phyloP scores from a whole-genome alignment of 352 stramenopile genomes.

The Globisporangium paroecandrum region DNA sequence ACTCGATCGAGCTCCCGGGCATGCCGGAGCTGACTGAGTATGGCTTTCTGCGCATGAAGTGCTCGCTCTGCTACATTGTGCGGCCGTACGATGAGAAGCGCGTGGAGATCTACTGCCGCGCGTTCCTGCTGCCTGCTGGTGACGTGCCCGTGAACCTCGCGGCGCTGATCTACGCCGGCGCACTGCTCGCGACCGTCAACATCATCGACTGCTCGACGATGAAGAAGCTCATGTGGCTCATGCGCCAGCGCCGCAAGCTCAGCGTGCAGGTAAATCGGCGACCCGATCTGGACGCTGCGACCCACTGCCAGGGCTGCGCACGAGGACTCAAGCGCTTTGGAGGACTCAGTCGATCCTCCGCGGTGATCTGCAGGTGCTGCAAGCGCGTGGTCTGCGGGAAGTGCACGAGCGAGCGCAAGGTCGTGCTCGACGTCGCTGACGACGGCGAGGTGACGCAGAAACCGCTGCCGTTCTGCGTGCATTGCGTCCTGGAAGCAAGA shows the following conservation, averaged over 20 bases:
- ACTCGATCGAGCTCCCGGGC: conserved; percentile 28
- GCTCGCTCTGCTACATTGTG: conserved; percentile 45
- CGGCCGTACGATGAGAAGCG: conserved; percentile 21
- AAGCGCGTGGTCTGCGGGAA: conserved; percentile 22
- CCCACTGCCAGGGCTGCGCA: not conserved
- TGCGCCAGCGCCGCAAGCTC: conserved; percentile 25
- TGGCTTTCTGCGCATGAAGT: conserved; percentile 34
- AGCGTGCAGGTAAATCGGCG: conserved; percentile 9
- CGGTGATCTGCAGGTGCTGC: conserved; percentile 16
- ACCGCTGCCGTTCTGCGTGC: conserved; percentile 9
- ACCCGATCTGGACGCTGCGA: conserved; percentile 1
- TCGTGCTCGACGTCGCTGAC: conserved; percentile 23
- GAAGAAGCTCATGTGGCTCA: conserved; percentile 37
- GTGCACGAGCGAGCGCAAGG: conserved; percentile 22
- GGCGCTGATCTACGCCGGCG: conserved; percentile 33
- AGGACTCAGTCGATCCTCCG: conserved; percentile 12
- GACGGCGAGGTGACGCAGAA: conserved; percentile 14
- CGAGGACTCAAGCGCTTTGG: not conserved
- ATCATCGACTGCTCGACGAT: conserved; percentile 27
- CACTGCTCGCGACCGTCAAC: conserved; percentile 24
- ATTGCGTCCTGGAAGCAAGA: conserved; percentile 9
- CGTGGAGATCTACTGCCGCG: conserved; percentile 48
- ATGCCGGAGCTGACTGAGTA: conserved; percentile 21
- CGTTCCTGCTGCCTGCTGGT: conserved; percentile 22
- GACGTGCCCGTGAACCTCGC: conserved; percentile 16